Evolutionary conservation across 139 green algal species (phyloP), one percentile per base, ranked within the genome.

Genomic region (Diplosphaera chodatii): DNA sequence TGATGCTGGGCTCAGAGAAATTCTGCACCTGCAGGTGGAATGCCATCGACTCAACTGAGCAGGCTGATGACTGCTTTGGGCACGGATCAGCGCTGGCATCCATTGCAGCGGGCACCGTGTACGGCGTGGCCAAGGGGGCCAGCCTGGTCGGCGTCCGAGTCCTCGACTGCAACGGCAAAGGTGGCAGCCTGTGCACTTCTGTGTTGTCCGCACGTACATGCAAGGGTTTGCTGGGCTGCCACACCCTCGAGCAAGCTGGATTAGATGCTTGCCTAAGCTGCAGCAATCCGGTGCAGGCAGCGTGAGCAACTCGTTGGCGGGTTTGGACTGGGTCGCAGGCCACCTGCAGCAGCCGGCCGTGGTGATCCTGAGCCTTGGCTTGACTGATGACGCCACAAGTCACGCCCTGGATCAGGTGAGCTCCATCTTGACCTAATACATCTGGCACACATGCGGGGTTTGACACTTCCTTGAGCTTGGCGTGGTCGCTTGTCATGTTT

Each of bases 261-360:
- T n/a, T n/a, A n/a, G n/a, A n/a, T n/a, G n/a, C n/a, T n/a, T n/a
- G n/a, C n/a, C n/a, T n/a, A n/a, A n/a, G n/a, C n/a, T n/a, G n/a
- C n/a, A n/a, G n/a, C n/a, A n/a, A n/a, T n/a, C n/a, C n/a, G n/a
- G 48, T 59, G 48, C 48, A 59, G 48, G 48, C 48, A 59, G 48
- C 48, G 48, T 59, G 13, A 79, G 68, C n/a, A 74, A 89, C 67
- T 90, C 89, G 0, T 70, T 92, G 20, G 79, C 82, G 78, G 89
- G 64, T 6, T 77, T 96, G 55, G 90, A 95, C 28, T 95, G 86
- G 84, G 82, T 95, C 31, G 85, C 80, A 31, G 41, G 64, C 5
- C 78, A 93, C 68, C 73, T 72, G 16, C 3, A 64, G 21, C 79
- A 76, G 37, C 89, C 89, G 0, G 83, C 84, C 0, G 83, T 95